phyloP scores from a whole-genome alignment of 1,284 basidiomycete genomes.

The Exobasidium rhododendri region DNA sequence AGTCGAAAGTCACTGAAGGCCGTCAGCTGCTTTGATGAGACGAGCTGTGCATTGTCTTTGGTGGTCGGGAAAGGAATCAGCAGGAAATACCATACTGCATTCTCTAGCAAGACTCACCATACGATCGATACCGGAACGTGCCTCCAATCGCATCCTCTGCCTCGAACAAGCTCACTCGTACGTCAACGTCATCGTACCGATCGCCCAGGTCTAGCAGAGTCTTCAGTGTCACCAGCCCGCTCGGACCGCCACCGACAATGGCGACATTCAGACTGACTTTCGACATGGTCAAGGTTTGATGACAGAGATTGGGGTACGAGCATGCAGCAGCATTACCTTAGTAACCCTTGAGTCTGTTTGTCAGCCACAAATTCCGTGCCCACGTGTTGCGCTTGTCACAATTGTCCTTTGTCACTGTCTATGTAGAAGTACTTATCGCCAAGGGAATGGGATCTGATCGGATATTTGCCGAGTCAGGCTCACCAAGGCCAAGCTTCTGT shows the following conservation, averaged over 20 bases:
- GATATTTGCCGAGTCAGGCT: no score
- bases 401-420: no score
- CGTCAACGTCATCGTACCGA: conserved; percentile 40
- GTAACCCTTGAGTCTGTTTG: background rate
- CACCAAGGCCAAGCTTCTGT: no score
- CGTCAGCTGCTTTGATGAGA: conserved; percentile 66
- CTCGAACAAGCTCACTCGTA: conserved; percentile 60
- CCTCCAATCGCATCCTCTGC: conserved; percentile 65
- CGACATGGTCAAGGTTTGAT: no score
- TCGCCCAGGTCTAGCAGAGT: conserved; percentile 55
- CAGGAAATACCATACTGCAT: no score
- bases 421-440: no score
- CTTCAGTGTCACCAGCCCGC: conserved; percentile 65
- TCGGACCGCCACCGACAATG: conserved; percentile 58
- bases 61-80: background rate
- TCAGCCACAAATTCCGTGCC: background rate
- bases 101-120: conserved; percentile 30
- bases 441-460: no score
- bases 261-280: conserved; percentile 22
- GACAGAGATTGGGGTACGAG: no score
- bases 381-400: no score
- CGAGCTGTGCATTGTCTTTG: conserved; percentile 63
- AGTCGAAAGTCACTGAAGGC: conserved; percentile 66
- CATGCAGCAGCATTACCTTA: background rate
- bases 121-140: conserved; percentile 58